Base-by-base conservation (phyloP, 352 stramenopile genomes). In the Phytophthora podocarpi region DNA sequence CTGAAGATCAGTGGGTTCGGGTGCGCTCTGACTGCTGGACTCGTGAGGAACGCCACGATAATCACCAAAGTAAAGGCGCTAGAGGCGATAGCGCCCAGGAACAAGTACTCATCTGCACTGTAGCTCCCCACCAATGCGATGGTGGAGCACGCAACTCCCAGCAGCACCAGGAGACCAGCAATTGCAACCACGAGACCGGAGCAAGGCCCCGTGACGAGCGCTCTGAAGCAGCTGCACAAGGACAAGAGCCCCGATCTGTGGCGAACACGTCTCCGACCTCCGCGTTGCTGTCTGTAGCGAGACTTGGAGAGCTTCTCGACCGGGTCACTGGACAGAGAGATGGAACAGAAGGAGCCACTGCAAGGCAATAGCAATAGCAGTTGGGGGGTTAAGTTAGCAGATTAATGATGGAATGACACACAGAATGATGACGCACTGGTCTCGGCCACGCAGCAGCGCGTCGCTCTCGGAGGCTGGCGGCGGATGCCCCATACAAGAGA, bases 1-100 rank as follows among this genome's bases (percentile, higher is more conserved):
- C 85, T 93, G 51, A 93, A 87, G 50, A 96, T 95, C 32, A 96
- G 76, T 11, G 86, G 79, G 49, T 95, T 96, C 12, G 87, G 87
- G 34, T 96, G 84, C 9, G 77, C 68, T 9, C 83, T 70, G 40
- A 92, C 78, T 4, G 67, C 65, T 4, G 64, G 71, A 59, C 81
- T 91, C 51, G 69, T 64, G 42, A 67, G 24, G 65, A 91, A 96
- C 53, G 80, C 82, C 13, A 89, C 50, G 42, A 95, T 78, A 31
- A 96, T 86, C 13, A 89, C 71, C 18, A 88, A 43, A 26, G 80
- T 94, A 64, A 94, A 95, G 24, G 67, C 57, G n/a, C 60, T 56
- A 1, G 85, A 96, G 18, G 89, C 80, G 31, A 89, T 62, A 3
- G 84, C 81, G 13, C 87, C 87, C 0, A 91, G 59, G 32, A 92